These are phyloP conservation scores for Protoeuglena noctilucae DNA, from an alignment of 139 green algal species.

Conservation along the genomic window DNA sequence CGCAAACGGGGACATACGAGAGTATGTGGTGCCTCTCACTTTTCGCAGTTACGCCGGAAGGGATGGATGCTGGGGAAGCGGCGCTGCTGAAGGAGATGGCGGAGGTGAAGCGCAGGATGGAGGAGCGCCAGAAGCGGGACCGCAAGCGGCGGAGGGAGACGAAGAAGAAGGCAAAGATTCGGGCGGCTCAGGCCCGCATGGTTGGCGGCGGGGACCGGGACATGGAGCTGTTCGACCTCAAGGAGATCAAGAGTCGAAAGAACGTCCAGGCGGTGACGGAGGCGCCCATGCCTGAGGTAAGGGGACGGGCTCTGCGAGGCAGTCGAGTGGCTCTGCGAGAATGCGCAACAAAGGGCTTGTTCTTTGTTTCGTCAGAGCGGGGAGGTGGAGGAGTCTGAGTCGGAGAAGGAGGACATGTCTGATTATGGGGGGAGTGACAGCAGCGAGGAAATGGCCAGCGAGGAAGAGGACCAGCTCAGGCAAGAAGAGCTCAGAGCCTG, in stretches of 20 bases:
- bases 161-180: conserved; percentile 45
- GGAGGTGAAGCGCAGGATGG: conserved; percentile 49
- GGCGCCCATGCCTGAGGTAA: not conserved
- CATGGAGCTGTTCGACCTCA: conserved; percentile 29
- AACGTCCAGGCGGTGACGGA: not conserved
- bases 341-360: too few relatives aligned
- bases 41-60: too few relatives aligned
- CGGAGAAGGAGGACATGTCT: not conserved
- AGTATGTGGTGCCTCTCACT: too few relatives aligned
- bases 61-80: not conserved
- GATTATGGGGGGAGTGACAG: conserved; percentile 10
- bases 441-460: conserved; percentile 21
- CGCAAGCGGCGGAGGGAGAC: conserved; percentile 35
- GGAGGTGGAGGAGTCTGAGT: not conserved
- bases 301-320: too few relatives aligned
- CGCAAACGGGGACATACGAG: too few relatives aligned
- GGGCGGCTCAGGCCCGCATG: not conserved
- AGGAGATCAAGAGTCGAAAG: not conserved
- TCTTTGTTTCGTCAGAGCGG: too few relatives aligned
- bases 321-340: too few relatives aligned
- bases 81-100: conserved; percentile 74
- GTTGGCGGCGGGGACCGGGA: conserved; percentile 4
- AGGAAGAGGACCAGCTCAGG: conserved; percentile 9
- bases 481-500: conserved; percentile 9
- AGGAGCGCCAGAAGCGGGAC: conserved; percentile 22